Percentiles rank a stretch among this genome's conserved stretches.
These are phyloP conservation scores for Pseudogymnoascus sp. DNA, from an alignment of 2,329 filamentous ascomycete species.

Conservation along the genomic window DNA sequence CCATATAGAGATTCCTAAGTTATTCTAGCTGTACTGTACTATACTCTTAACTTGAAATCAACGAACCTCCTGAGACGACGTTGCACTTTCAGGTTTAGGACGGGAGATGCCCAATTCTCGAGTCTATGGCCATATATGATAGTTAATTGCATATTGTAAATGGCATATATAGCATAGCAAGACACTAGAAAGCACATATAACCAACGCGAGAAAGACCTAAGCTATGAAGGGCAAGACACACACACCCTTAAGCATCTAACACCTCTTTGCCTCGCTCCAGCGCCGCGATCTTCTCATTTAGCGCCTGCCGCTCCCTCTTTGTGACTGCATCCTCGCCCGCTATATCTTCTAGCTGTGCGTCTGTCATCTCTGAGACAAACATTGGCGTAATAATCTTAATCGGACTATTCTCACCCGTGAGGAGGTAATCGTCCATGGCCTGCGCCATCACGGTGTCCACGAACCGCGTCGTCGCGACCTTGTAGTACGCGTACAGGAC, in stretches of 20 bases:
- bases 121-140: no score
- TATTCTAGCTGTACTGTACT: no score
- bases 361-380: conserved; percentile 42
- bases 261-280: background rate
- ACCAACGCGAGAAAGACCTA: no score
- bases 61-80: no score
- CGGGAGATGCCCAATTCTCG: no score
- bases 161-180: no score
- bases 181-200: no score
- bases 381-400: conserved; percentile 44
- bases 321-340: conserved; percentile 43
- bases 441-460: conserved; percentile 56
- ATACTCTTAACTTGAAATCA: no score
- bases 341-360: conserved; percentile 46
- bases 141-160: no score
- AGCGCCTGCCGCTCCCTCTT: background rate
- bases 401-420: conserved; percentile 40
- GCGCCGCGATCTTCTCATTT: background rate
- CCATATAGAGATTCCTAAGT: no score
- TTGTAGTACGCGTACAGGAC: conserved; percentile 55
- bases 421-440: conserved; percentile 49
- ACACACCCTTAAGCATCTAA: background rate
- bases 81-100: no score
- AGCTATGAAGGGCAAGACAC: no score
- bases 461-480: conserved; percentile 51